These are phyloP conservation scores for Rhizopogon vulgaris DNA, from an alignment of 768 basidiomycete species.

Conservation along the genomic window DNA sequence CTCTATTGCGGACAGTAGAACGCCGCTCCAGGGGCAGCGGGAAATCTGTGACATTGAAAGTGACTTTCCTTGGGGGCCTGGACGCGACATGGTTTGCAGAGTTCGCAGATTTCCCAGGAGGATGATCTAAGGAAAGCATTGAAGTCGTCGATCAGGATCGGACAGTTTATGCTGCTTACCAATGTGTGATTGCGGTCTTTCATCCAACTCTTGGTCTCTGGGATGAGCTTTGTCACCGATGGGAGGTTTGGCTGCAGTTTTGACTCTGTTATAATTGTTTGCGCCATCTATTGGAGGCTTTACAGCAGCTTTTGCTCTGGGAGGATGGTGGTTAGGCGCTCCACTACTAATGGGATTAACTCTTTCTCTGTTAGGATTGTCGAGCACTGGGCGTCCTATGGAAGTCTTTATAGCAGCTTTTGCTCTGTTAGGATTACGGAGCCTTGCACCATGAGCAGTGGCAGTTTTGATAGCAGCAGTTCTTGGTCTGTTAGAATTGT, in stretches of 20 bases:
- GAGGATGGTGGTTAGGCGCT: neutral
- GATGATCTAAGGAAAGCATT: neutral
- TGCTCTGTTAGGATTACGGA: neutral
- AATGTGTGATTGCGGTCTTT: neutral
- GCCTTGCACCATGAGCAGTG: too few relatives aligned
- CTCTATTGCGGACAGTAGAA: neutral
- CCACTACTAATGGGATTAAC: too few relatives aligned
- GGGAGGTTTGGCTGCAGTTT: too few relatives aligned
- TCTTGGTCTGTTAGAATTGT: neutral
- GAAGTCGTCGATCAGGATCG: neutral
- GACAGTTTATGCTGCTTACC: neutral
- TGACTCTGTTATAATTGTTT: neutral
- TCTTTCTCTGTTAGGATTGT: neutral
- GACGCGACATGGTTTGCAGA: neutral
- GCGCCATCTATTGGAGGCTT: too few relatives aligned
- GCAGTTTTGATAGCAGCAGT: neutral
- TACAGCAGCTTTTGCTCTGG: neutral
- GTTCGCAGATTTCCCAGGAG: neutral
- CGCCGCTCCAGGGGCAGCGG: neutral
- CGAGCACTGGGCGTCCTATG: too few relatives aligned
- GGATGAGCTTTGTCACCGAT: neutral
- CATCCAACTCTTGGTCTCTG: neutral
- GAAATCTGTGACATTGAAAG: neutral
- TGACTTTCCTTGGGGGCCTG: neutral
- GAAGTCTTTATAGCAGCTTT: too few relatives aligned